These are phyloP conservation scores for Pyrenula massariospora DNA, from an alignment of 495 filamentous ascomycete species.

Conservation along the genomic window DNA sequence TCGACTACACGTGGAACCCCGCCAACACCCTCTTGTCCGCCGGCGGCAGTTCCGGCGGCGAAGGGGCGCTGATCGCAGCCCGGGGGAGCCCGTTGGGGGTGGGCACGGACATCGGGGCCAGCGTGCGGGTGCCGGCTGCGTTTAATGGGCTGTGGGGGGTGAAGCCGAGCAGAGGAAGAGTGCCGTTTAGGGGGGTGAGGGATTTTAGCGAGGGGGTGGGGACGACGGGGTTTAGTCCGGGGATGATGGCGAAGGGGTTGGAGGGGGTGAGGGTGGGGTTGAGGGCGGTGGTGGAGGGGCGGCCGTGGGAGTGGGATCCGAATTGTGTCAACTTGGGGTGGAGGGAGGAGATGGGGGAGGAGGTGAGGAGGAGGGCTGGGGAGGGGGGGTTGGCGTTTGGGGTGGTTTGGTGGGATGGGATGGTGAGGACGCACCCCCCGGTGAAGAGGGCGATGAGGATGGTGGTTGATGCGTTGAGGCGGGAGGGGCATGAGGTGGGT, in stretches of 20 bases:
- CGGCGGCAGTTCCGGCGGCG: constrained; percentile 15
- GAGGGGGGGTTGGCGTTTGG: constrained; percentile 41
- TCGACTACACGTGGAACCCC: constrained; percentile 17
- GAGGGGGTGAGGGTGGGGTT: constrained; percentile 30
- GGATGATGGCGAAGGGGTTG: constrained; percentile 40
- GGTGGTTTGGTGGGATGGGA: constrained; percentile 42
- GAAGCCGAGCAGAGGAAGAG: constrained; percentile 44
- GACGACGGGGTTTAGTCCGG: constrained; percentile 39
- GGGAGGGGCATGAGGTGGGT: constrained; percentile 40
- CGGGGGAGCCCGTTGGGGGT: constrained; percentile 14
- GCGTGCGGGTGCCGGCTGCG: constrained; percentile 51
- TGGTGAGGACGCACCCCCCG: constrained; percentile 36
- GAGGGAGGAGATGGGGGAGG: constrained; percentile 29
- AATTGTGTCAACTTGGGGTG: constrained; percentile 41
- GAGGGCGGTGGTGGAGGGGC: constrained; percentile 24
- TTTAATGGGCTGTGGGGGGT: constrained; percentile 46
- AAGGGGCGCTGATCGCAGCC: constrained; percentile 15
- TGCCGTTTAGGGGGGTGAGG: constrained; percentile 24
- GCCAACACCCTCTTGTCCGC: constrained; percentile 28
- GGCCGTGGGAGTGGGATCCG: constrained; percentile 34
- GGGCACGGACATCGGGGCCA: constrained; percentile 22
- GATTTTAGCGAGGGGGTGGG: constrained; percentile 44
- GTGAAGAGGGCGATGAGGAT: constrained; percentile 41
- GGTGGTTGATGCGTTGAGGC: constrained; percentile 34
- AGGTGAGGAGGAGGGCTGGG: constrained; percentile 35